phyloP scores from a whole-genome alignment of 495 filamentous ascomycete species.

The Neurospora africana region DNA sequence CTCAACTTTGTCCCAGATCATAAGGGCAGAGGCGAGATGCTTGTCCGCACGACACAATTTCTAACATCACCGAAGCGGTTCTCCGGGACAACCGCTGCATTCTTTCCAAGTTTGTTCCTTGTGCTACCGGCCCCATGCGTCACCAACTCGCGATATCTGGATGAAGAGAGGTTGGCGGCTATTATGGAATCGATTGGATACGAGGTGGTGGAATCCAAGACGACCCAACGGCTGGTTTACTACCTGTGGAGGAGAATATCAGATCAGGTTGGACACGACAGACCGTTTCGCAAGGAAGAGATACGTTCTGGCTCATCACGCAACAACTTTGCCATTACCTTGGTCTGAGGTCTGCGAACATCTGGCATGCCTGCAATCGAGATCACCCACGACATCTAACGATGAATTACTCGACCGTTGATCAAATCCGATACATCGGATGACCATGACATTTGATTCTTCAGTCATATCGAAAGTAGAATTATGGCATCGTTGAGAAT shows the following conservation, averaged over 20 bases:
- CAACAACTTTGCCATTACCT: constrained; percentile 82
- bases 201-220: constrained; percentile 49
- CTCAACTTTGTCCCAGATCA: constrained; percentile 86
- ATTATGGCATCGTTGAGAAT: not conserved
- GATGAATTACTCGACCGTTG: not conserved
- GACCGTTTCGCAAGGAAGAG: constrained; percentile 50
- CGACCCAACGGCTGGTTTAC: constrained; percentile 75
- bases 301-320: constrained; percentile 59
- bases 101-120: constrained; percentile 74
- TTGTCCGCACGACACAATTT: constrained; percentile 61
- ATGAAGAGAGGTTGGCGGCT: constrained; percentile 53
- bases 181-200: constrained; percentile 79
- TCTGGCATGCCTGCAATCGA: not conserved
- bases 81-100: constrained; percentile 14
- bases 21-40: constrained; percentile 72
- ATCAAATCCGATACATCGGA: not conserved
- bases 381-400: not conserved
- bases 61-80: constrained; percentile 24
- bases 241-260: constrained; percentile 59
- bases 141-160: constrained; percentile 83
- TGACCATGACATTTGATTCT: not conserved
- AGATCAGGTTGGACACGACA: constrained; percentile 9
- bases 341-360: constrained; percentile 23
- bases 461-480: not conserved
- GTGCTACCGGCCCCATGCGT: constrained; percentile 86